These are phyloP conservation scores for Solanum etuberosum DNA, from an alignment of 257 asterid genomes.

Conservation along the genomic window DNA sequence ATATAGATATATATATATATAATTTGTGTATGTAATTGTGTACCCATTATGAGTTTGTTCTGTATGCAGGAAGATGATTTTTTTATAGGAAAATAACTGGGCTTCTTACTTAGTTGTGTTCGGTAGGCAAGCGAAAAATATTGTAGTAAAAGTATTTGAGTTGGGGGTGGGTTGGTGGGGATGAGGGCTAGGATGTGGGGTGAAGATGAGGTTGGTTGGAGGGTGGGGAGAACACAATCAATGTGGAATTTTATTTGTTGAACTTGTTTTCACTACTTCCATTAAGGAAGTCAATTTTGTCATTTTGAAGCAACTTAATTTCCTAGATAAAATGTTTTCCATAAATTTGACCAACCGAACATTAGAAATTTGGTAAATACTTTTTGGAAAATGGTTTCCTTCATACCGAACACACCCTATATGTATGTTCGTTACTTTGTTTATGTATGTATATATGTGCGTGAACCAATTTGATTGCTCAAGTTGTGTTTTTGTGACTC, in stretches of 20 bases:
- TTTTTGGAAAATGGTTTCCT: background rate
- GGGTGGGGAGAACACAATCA: background rate
- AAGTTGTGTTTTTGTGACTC: background rate
- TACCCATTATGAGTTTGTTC: background rate
- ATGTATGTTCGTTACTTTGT: background rate
- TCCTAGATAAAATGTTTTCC: background rate
- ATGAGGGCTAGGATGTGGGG: background rate
- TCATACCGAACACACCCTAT: background rate
- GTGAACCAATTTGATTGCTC: background rate
- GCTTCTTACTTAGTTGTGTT: background rate
- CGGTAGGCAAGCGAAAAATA: background rate
- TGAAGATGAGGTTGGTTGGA: background rate
- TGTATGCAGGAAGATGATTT: background rate
- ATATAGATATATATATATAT: background rate
- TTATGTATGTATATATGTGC: background rate
- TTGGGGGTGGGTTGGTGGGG: background rate
- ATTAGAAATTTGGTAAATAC: background rate
- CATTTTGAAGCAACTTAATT: background rate
- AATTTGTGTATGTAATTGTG: background rate
- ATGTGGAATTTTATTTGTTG: background rate
- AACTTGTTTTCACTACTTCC: background rate
- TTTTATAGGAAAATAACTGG: background rate
- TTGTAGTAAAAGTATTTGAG: background rate
- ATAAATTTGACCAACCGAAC: background rate
- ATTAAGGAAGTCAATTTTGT: background rate